Evolutionary conservation across 2,329 filamentous ascomycete genomes (phyloP).

Genomic region (Colletotrichum sp.): DNA sequence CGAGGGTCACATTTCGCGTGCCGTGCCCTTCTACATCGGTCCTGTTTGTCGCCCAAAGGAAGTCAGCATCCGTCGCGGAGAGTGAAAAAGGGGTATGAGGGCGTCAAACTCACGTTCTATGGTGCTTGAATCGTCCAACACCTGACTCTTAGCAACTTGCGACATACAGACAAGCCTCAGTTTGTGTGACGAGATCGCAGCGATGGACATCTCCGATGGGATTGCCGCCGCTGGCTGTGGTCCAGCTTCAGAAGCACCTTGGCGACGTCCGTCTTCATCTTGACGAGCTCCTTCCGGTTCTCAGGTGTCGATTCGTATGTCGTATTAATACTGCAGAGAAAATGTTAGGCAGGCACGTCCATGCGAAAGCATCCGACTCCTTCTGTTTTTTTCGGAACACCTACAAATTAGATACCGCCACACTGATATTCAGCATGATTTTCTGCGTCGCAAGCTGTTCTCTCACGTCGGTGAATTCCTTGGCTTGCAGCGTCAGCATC

Average conservation of each 20-base stretch:
- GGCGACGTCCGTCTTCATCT: background rate
- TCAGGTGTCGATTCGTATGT: background rate
- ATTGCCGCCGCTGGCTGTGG: background rate
- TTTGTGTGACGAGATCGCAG: background rate
- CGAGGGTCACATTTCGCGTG: background rate
- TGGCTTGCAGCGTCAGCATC: background rate
- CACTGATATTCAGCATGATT: background rate
- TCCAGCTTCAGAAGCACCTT: background rate
- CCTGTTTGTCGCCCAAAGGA: background rate
- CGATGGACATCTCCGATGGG: background rate
- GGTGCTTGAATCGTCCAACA: background rate
- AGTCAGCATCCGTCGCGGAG: background rate
- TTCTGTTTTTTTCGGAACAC: background rate
- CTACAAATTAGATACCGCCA: conserved; percentile 6
- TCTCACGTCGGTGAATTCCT: background rate
- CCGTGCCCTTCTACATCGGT: background rate
- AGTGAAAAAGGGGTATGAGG: background rate
- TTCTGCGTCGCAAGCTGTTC: background rate
- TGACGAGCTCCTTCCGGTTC: background rate
- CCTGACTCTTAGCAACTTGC: background rate
- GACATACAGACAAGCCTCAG: background rate
- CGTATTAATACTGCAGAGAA: background rate
- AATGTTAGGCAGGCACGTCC: background rate
- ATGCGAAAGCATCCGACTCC: background rate
- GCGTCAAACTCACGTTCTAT: background rate